A percentile compares a stretch with the other conserved stretches of the same genome.
phyloP scores from a whole-genome alignment of 2,329 filamentous ascomycete species.

The Polychaeton citri region DNA sequence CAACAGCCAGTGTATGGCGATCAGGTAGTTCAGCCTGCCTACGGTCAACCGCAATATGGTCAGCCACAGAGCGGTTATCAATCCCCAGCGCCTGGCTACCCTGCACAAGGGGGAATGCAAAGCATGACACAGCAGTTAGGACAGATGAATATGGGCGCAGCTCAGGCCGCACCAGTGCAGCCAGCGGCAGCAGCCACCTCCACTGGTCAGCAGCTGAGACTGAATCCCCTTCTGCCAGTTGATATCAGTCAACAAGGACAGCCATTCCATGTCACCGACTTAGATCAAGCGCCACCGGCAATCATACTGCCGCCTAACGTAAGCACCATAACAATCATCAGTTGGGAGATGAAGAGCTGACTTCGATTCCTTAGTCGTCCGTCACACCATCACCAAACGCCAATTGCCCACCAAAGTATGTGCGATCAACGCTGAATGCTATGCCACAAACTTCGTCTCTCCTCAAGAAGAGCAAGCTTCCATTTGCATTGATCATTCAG shows the following conservation, averaged over 20 bases:
- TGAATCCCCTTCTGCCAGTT: slow-evolving; percentile 86
- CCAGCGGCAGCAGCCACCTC: slow-evolving; percentile 35
- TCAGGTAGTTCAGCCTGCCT: slow-evolving; percentile 11
- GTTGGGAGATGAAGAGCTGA: slow-evolving; percentile 24
- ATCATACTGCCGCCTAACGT: slow-evolving; percentile 88
- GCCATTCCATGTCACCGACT: slow-evolving; percentile 84
- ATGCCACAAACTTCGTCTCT: slow-evolving; percentile 85
- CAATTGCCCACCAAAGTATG: slow-evolving; percentile 87
- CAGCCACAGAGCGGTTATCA: slow-evolving; percentile 42
- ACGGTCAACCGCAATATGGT: slow-evolving; percentile 30
- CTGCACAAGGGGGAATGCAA: slow-evolving; percentile 37
- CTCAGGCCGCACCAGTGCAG: slow-evolving; percentile 34
- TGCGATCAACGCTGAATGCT: slow-evolving; percentile 88
- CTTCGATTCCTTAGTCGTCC: slow-evolving; percentile 52
- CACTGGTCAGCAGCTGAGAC: slow-evolving; percentile 35
- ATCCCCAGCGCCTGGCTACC: slow-evolving; percentile 54
- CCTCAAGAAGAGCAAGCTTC: slow-evolving; percentile 91
- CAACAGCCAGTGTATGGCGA: slow-evolving; percentile 16
- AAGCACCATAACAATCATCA: slow-evolving; percentile 30
- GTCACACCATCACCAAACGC: slow-evolving; percentile 82
- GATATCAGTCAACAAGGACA: slow-evolving; percentile 66
- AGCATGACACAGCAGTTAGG: slow-evolving; percentile 75
- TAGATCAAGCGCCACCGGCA: slow-evolving; percentile 81
- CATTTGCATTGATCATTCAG: slow-evolving; percentile 90
- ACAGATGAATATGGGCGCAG: slow-evolving; percentile 53